phyloP scores from a whole-genome alignment of 495 filamentous ascomycete species.

The Aspergillus coremiiformis region DNA sequence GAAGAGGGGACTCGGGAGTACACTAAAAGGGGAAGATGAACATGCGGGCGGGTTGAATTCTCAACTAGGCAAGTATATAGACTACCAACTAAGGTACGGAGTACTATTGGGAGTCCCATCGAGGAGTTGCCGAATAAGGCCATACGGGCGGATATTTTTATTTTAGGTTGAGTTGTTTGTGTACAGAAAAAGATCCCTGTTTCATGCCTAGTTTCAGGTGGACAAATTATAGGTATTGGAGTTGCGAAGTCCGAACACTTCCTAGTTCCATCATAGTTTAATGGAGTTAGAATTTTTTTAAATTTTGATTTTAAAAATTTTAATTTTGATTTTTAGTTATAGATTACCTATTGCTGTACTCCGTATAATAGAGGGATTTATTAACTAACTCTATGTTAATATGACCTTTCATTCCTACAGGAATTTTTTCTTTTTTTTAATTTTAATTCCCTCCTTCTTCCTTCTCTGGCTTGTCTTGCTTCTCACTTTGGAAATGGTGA shows the following conservation, averaged over 20 bases:
- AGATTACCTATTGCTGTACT: not conserved
- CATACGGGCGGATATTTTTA: not conserved
- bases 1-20: not conserved
- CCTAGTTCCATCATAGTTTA: not conserved
- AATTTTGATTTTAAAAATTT: too few relatives aligned
- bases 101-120: not conserved
- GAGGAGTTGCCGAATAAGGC: not conserved
- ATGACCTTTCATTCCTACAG: not conserved
- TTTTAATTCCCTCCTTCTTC: not conserved
- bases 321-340: not conserved
- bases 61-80: not conserved
- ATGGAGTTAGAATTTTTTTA: not conserved
- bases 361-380: not conserved
- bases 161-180: not conserved
- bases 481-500: too few relatives aligned
- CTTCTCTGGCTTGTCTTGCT: not conserved
- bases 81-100: too few relatives aligned
- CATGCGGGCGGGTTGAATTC: not conserved
- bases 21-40: not conserved
- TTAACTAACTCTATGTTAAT: not conserved
- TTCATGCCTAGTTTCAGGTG: constrained; percentile 4
- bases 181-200: not conserved
- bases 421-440: not conserved
- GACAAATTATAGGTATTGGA: not conserved
- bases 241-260: not conserved